Conservation (phyloP, 2,329 filamentous ascomycete species). For the Cladosporium phlei region DNA sequence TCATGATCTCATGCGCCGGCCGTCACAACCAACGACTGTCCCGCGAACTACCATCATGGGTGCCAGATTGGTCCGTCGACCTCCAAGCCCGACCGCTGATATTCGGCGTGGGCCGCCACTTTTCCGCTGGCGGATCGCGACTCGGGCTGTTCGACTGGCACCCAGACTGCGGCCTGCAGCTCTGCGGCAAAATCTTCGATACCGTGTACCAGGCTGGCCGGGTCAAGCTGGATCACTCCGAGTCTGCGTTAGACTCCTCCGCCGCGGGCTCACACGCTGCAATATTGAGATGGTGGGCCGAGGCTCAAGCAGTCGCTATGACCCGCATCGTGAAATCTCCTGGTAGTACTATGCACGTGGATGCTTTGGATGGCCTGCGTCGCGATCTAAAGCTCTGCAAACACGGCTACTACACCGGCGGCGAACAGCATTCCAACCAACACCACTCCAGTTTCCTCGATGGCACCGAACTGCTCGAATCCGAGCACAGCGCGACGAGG, state of each 20-base stretch:
- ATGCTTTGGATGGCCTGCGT: constrained; percentile 25
- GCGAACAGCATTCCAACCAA: constrained; percentile 7
- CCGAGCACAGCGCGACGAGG: constrained; percentile 21
- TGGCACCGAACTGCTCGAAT: constrained; percentile 19
- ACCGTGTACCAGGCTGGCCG: constrained; percentile 22
- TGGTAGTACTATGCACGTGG: constrained; percentile 23
- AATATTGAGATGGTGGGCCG: constrained; percentile 24
- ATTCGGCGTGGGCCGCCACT: constrained; percentile 21
- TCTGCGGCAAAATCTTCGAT: constrained; percentile 28
- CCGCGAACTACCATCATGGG: constrained; percentile 16
- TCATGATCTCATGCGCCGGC: constrained; percentile 28
- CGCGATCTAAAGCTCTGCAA: constrained; percentile 21
- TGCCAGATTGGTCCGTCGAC: constrained; percentile 28
- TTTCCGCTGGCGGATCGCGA: constrained; percentile 22
- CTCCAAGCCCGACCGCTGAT: constrained; percentile 25
- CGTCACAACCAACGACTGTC: constrained; percentile 21
- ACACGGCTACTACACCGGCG: constrained; percentile 22
- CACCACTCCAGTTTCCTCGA: constrained; percentile 24
- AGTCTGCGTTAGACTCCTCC: background rate
- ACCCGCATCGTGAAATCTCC: constrained; percentile 24
- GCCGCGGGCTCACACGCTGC: constrained; percentile 11
- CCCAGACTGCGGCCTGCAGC: constrained; percentile 22
- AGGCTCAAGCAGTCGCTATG: constrained; percentile 22
- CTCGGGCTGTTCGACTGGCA: constrained; percentile 26
- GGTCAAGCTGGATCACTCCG: constrained; percentile 16